Percentiles rank a stretch among this genome's conserved stretches.
phyloP scores from a whole-genome alignment of 306 rosid genomes.

The Quercus cerris region DNA sequence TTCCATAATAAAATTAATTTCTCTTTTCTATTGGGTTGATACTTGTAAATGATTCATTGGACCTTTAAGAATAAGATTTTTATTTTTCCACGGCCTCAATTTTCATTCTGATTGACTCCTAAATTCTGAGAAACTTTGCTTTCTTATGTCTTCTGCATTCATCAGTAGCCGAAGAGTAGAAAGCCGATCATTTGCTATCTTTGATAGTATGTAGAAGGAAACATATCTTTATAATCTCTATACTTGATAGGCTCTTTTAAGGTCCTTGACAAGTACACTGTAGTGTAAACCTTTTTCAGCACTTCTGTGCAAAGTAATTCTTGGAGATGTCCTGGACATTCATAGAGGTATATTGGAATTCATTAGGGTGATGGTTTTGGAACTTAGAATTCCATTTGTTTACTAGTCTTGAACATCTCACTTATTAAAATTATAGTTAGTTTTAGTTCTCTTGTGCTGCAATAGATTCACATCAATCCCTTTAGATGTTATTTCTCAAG shows the following conservation, averaged over 20 bases:
- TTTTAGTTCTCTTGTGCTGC: neutral
- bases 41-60: neutral
- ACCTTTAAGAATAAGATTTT: neutral
- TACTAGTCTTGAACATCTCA: neutral
- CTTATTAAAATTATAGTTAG: neutral
- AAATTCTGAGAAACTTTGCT: neutral
- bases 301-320: neutral
- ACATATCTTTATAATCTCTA: neutral
- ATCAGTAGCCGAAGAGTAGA: neutral
- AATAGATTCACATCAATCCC: neutral
- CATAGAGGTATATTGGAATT: neutral
- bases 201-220: neutral
- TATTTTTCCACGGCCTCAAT: neutral
- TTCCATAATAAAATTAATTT: neutral
- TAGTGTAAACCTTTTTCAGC: neutral
- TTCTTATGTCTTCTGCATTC: neutral
- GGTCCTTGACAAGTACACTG: neutral
- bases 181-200: neutral
- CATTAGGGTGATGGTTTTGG: neutral
- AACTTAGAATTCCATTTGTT: neutral
- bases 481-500: neutral
- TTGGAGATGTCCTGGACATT: neutral
- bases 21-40: neutral
- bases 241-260: neutral
- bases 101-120: neutral